Percentiles rank a stretch among this genome's conserved stretches.
These are phyloP conservation scores for Tranzscheliella williamsii DNA, from an alignment of 1,284 basidiomycete genomes.

Conservation along the genomic window DNA sequence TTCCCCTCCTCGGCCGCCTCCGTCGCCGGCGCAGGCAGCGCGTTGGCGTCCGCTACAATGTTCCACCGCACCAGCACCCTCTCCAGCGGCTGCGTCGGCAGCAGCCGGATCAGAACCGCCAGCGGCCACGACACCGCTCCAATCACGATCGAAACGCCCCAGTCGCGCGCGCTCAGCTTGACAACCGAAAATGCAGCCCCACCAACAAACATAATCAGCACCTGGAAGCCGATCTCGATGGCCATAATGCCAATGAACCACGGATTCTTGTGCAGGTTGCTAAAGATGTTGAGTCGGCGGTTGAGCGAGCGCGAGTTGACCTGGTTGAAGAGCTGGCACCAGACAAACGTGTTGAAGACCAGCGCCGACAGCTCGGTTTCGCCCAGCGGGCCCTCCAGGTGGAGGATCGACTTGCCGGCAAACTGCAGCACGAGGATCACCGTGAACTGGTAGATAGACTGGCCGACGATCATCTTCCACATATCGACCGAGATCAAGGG, in stretches of 20 bases:
- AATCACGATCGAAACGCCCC: conserved; percentile 87
- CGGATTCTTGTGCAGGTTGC: conserved; percentile 76
- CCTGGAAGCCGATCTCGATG: conserved; percentile 82
- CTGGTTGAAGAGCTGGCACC: conserved; percentile 76
- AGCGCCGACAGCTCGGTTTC: conserved; percentile 73
- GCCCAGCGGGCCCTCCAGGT: conserved; percentile 61
- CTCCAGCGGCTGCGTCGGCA: conserved; percentile 82
- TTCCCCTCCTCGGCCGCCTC: conserved; percentile 32
- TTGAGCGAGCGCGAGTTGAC: conserved; percentile 88
- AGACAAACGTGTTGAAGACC: conserved; percentile 96
- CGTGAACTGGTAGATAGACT: conserved; percentile 83
- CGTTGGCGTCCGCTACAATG: conserved; percentile 72
- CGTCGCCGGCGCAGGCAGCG: conserved; percentile 67
- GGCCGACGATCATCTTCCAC: conserved; percentile 85
- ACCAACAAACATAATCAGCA: conserved; percentile 88
- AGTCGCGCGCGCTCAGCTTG: conserved; percentile 75
- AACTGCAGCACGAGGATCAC: conserved; percentile 90
- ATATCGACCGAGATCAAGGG: conserved; percentile 82
- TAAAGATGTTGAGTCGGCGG: conserved; percentile 83
- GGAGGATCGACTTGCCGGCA: conserved; percentile 73
- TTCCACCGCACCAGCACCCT: conserved; percentile 70
- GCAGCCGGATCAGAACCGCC: conserved; percentile 76
- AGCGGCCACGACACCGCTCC: conserved; percentile 85
- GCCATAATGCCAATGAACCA: conserved; percentile 87
- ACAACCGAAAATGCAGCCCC: conserved; percentile 90